These are phyloP conservation scores for Trichoderma reesei DNA, from an alignment of 495 filamentous ascomycete genomes.

Conservation along the genomic window DNA sequence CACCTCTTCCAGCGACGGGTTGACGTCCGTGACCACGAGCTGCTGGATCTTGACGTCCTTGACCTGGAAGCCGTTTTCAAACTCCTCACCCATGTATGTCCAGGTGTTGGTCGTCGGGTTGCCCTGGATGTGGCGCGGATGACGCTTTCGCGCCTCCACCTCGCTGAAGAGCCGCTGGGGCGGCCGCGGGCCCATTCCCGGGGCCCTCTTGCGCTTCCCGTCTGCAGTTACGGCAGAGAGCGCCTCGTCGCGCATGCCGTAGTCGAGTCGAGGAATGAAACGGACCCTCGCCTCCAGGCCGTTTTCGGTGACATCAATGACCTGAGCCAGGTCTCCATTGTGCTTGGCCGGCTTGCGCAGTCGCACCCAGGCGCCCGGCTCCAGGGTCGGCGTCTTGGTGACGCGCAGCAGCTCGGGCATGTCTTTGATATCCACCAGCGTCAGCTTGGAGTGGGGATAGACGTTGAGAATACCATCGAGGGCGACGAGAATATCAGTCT, in stretches of 20 bases:
- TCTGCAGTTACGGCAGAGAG: constrained; percentile 39
- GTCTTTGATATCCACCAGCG: constrained; percentile 89
- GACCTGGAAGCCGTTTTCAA: constrained; percentile 84
- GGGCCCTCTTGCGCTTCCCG: constrained; percentile 70
- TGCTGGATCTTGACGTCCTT: constrained; percentile 88
- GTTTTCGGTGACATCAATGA: constrained; percentile 87
- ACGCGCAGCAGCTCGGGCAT: constrained; percentile 93
- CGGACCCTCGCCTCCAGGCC: constrained; percentile 79
- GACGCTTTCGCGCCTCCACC: constrained; percentile 80
- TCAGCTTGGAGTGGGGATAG: constrained; percentile 72
- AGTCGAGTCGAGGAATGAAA: constrained; percentile 84
- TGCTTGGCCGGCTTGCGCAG: constrained; percentile 74
- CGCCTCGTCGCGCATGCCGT: constrained; percentile 73
- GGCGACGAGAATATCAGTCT: constrained; percentile 73
- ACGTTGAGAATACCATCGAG: constrained; percentile 75
- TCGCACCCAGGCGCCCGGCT: constrained; percentile 85
- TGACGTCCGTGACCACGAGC: constrained; percentile 75
- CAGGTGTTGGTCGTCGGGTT: constrained; percentile 58
- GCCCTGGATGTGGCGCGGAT: constrained; percentile 60
- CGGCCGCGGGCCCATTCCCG: constrained; percentile 52
- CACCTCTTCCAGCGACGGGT: constrained; percentile 89
- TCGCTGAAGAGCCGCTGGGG: constrained; percentile 92
- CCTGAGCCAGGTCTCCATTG: constrained; percentile 80
- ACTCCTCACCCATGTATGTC: constrained; percentile 76
- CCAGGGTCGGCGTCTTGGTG: constrained; percentile 72